Evolutionary conservation across 2,329 filamentous ascomycete species (phyloP).

Genomic region (Hypoxylon sp.): DNA sequence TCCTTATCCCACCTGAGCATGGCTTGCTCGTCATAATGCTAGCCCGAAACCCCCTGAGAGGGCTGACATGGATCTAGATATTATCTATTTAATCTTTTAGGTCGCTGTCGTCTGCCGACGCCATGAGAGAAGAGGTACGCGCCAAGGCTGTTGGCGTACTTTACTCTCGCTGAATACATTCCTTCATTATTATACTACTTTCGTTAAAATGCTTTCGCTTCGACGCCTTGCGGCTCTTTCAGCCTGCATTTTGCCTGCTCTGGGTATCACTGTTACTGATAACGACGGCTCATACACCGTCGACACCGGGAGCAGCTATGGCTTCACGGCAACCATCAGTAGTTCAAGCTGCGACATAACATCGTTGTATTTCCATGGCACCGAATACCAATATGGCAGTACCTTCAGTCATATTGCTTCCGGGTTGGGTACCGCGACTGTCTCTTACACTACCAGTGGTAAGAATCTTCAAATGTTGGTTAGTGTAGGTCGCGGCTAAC

Average conservation of each 20-base stretch:
- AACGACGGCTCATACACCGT: slow-evolving; percentile 39
- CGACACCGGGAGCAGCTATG: slow-evolving; percentile 42
- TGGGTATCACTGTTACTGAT: slow-evolving; percentile 41
- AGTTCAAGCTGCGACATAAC: slow-evolving; percentile 61
- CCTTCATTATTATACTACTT: no score
- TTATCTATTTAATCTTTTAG: slow-evolving; percentile 15
- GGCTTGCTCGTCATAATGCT: slow-evolving; percentile 13
- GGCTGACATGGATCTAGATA: slow-evolving; percentile 15
- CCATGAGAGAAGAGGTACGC: slow-evolving; percentile 10
- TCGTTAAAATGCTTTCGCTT: slow-evolving; percentile 30
- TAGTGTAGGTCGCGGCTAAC: slow-evolving; percentile 48
- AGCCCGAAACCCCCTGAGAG: neutral
- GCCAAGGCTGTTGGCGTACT: slow-evolving; percentile 11
- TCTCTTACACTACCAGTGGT: slow-evolving; percentile 50
- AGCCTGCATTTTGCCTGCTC: slow-evolving; percentile 37
- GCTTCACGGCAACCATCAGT: slow-evolving; percentile 42
- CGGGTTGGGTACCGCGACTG: slow-evolving; percentile 60
- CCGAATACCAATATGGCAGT: slow-evolving; percentile 59
- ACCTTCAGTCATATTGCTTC: slow-evolving; percentile 62
- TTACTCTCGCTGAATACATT: slow-evolving; percentile 11
- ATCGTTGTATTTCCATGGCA: slow-evolving; percentile 58
- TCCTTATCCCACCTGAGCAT: slow-evolving; percentile 1
- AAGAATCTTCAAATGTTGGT: slow-evolving; percentile 48
- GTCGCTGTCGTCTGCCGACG: slow-evolving; percentile 9
- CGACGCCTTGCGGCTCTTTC: slow-evolving; percentile 33